Conservation (phyloP, 2,329 filamentous ascomycete genomes). For the Sarocladium brachiariae region DNA sequence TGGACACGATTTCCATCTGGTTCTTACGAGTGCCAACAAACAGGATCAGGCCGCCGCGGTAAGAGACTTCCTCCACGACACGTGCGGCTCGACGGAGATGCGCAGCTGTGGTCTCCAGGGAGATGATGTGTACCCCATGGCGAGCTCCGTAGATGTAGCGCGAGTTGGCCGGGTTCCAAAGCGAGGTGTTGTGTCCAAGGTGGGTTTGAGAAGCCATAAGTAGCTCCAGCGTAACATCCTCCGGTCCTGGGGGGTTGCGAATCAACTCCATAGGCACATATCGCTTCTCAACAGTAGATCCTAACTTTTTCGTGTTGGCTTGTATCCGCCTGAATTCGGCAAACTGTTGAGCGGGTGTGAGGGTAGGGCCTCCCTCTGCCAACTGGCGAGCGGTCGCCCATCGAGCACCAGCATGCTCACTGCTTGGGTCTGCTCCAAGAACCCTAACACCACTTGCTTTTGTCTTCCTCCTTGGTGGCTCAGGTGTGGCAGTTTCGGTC, state of each 20-base stretch:
- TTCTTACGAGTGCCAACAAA: conserved; percentile 84
- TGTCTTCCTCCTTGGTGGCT: conserved; percentile 26
- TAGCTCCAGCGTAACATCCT: conserved; percentile 83
- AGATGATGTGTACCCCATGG: conserved; percentile 87
- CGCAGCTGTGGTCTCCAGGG: conserved; percentile 79
- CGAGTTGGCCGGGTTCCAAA: conserved; percentile 93
- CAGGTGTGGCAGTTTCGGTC: conserved; percentile 18
- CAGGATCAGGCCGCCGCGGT: conserved; percentile 74
- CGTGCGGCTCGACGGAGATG: conserved; percentile 90
- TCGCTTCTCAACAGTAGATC: conserved; percentile 41
- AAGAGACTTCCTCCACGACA: conserved; percentile 80
- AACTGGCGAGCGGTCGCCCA: conserved; percentile 26
- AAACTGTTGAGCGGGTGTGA: conserved; percentile 33
- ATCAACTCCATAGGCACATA: conserved; percentile 64
- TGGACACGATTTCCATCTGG: conserved; percentile 73
- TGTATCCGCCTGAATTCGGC: conserved; percentile 31
- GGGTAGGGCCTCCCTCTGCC: conserved; percentile 25
- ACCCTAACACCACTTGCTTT: conserved; percentile 25
- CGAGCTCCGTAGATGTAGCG: conserved; percentile 90
- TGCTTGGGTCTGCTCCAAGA: conserved; percentile 27
- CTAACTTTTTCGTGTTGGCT: conserved; percentile 38
- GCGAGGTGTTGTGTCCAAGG: conserved; percentile 81
- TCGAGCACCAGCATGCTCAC: conserved; percentile 24
- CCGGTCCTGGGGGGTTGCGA: conserved; percentile 63
- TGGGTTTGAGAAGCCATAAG: conserved; percentile 83